Evolutionary conservation across 257 asterid genomes (phyloP).

Genomic region (Ophiorrhiza pumila): DNA sequence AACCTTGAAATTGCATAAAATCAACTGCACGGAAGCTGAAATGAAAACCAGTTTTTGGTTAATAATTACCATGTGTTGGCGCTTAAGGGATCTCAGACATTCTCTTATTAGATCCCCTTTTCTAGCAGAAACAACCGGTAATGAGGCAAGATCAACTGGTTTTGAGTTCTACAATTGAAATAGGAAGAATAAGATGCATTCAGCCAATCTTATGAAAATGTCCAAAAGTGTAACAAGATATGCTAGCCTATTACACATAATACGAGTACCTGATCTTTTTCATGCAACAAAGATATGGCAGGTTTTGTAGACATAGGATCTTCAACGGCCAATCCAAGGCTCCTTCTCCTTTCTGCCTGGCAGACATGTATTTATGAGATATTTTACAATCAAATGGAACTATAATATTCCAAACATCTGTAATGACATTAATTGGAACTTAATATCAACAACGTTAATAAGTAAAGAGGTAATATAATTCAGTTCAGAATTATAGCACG

Average conservation of each 20-base stretch:
- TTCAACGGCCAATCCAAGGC: conserved; percentile 35
- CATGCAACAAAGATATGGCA: conserved; percentile 20
- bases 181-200: conserved; percentile 14
- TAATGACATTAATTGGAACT: not conserved
- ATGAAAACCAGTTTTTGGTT: not conserved
- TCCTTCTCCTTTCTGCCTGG: conserved; percentile 51
- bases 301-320: conserved; percentile 23
- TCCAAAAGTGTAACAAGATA: conserved; percentile 6
- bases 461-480: not conserved
- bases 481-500: not conserved
- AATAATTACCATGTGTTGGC: conserved; percentile 62
- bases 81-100: conserved; percentile 66
- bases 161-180: conserved; percentile 30
- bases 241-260: conserved; percentile 6
- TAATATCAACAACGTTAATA: not conserved
- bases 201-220: not conserved
- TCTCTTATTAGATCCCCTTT: conserved; percentile 47
- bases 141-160: conserved; percentile 24
- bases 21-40: not conserved
- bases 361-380: conserved; percentile 8
- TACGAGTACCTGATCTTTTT: conserved; percentile 33
- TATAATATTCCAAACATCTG: not conserved
- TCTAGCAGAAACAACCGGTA: conserved; percentile 28
- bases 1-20: not conserved
- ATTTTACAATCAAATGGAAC: conserved; percentile 7